These are phyloP conservation scores for Cylindrotheca closterium DNA, from an alignment of 108 stramenopile species.

Conservation along the genomic window DNA sequence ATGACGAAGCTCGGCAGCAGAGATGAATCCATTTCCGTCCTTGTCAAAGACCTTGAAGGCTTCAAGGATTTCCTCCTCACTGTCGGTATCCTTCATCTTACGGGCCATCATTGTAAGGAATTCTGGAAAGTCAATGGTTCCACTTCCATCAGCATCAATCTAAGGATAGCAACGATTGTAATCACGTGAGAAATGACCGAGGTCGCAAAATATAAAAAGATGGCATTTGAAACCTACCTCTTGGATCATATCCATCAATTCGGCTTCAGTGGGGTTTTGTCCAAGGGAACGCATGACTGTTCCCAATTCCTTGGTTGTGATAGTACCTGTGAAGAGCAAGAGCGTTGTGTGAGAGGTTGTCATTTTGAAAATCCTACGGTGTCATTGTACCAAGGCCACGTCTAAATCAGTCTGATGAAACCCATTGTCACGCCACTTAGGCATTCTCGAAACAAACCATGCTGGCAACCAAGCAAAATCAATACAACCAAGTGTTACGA, in stretches of 20 bases:
- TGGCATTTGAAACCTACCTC: conserved; percentile 65
- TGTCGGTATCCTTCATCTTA: conserved; percentile 99
- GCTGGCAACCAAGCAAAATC: background rate
- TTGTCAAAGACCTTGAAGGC: conserved; percentile 99
- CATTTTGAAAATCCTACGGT: conserved; percentile 10
- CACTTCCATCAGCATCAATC: conserved; percentile 99
- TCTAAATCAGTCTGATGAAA: background rate
- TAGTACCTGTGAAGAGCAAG: conserved; percentile 81
- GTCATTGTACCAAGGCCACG: background rate
- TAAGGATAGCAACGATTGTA: conserved; percentile 11
- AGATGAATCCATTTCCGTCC: conserved; percentile 99
- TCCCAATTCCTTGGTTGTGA: conserved; percentile 99
- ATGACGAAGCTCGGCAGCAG: conserved; percentile 99
- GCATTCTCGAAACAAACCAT: background rate
- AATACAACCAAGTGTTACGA: background rate
- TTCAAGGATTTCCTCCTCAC: conserved; percentile 99
- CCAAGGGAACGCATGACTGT: conserved; percentile 99
- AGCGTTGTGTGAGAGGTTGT: background rate
- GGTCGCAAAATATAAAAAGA: too few species aligned
- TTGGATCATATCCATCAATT: conserved; percentile 99
- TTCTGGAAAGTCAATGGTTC: conserved; percentile 99
- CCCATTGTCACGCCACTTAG: background rate
- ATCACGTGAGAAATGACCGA: background rate
- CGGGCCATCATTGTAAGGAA: conserved; percentile 99
- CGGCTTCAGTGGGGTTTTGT: conserved; percentile 99